These are phyloP conservation scores for Drechslerella dactyloides DNA, from an alignment of 2,329 filamentous ascomycete genomes.

Conservation along the genomic window DNA sequence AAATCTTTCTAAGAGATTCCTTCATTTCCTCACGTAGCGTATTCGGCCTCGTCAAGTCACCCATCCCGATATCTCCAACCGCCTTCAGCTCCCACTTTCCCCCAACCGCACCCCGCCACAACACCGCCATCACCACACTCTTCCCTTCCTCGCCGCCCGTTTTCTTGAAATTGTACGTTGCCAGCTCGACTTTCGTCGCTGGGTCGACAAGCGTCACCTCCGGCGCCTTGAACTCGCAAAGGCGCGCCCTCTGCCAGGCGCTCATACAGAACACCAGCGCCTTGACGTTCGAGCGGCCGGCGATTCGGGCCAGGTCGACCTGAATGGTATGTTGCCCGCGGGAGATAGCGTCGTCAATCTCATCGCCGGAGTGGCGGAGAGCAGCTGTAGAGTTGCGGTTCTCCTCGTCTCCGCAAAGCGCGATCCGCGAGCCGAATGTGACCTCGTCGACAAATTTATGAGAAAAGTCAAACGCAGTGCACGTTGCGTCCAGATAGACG, in stretches of 20 bases:
- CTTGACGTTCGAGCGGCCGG: conserved; percentile 17
- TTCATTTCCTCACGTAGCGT: conserved; percentile 29
- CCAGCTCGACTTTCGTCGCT: conserved; percentile 29
- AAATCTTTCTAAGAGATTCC: conserved; percentile 34
- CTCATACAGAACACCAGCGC: conserved; percentile 46
- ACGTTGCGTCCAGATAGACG: conserved; percentile 34
- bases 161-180: conserved; percentile 44
- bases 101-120: conserved; percentile 20
- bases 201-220: conserved; percentile 37
- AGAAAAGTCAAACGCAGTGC: conserved; percentile 20
- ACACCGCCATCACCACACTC: conserved; percentile 44
- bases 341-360: conserved; percentile 17
- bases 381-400: conserved; percentile 22
- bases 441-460: conserved; percentile 35
- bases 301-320: conserved; percentile 20
- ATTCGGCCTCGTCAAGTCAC: conserved; percentile 31
- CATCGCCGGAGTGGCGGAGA: conserved; percentile 33
- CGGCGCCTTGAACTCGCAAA: conserved; percentile 31
- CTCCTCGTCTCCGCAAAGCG: conserved; percentile 27
- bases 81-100: conserved; percentile 50
- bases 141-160: conserved; percentile 29
- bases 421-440: conserved; percentile 8
- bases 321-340: conserved; percentile 34
- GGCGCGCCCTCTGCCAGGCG: conserved; percentile 21
- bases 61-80: conserved; percentile 43